phyloP scores from a whole-genome alignment of 768 basidiomycete genomes.

The Tephrocybe sp. region DNA sequence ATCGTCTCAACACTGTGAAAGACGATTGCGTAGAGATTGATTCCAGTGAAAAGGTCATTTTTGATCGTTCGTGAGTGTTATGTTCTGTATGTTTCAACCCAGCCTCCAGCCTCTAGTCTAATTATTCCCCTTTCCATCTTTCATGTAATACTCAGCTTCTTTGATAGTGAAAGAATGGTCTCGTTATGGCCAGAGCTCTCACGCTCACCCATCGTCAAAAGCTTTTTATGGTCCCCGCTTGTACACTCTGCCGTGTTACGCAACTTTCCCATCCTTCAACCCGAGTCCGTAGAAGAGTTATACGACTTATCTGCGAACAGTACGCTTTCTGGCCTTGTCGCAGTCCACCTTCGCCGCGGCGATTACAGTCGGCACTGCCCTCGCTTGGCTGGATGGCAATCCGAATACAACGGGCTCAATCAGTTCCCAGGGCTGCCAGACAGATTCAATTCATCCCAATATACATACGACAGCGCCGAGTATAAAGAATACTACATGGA shows the following conservation, averaged over 20 bases:
- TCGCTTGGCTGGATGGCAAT: slow-evolving; percentile 42
- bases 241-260: slow-evolving; percentile 49
- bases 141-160: slow-evolving; percentile 39
- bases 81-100: background rate
- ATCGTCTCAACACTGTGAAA: slow-evolving; percentile 31
- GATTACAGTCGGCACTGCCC: slow-evolving; percentile 56
- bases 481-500: slow-evolving; percentile 29
- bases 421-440: slow-evolving; percentile 38
- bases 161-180: slow-evolving; percentile 42
- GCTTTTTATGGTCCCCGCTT: slow-evolving; percentile 63
- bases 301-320: slow-evolving; percentile 15
- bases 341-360: slow-evolving; percentile 54
- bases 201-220: slow-evolving; percentile 44
- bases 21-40: slow-evolving; percentile 45
- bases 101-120: background rate
- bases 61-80: slow-evolving; percentile 45
- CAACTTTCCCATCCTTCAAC: slow-evolving; percentile 41
- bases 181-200: slow-evolving; percentile 42
- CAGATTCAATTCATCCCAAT: slow-evolving; percentile 31
- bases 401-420: slow-evolving; percentile 50
- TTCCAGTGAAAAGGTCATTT: slow-evolving; percentile 35
- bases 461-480: slow-evolving; percentile 14
- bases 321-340: slow-evolving; percentile 43
- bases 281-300: slow-evolving; percentile 22
- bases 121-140: slow-evolving; percentile 30